Percentiles rank a stretch among this genome's conserved stretches.
Evolutionary conservation across 371 early-diverging fungal species (phyloP).

Genomic region (Actinomucor elegans): DNA sequence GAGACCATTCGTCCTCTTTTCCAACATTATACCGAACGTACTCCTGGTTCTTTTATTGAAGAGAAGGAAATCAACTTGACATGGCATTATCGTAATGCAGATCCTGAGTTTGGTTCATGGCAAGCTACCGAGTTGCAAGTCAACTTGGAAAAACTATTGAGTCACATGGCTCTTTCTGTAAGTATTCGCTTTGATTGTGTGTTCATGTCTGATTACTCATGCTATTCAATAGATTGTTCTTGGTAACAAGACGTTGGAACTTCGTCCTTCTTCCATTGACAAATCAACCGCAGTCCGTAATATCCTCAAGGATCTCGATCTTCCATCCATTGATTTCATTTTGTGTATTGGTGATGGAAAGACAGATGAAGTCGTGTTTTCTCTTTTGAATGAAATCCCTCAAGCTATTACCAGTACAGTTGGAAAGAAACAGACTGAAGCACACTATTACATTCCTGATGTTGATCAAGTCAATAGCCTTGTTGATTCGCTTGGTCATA

Average conservation of each 20-base stretch:
- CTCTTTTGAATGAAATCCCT: slow-evolving; percentile 62
- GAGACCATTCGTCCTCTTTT: slow-evolving; percentile 91
- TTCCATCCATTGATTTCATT: slow-evolving; percentile 63
- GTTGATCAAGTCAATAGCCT: slow-evolving; percentile 65
- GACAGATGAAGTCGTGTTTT: slow-evolving; percentile 86
- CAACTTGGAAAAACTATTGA: slow-evolving; percentile 90
- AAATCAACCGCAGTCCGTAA: slow-evolving; percentile 85
- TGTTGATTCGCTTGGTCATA: slow-evolving; percentile 47
- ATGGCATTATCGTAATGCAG: slow-evolving; percentile 93
- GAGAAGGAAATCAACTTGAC: slow-evolving; percentile 88
- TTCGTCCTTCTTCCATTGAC: slow-evolving; percentile 90
- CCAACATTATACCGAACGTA: slow-evolving; percentile 93
- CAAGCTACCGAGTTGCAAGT: slow-evolving; percentile 83
- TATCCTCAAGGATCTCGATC: slow-evolving; percentile 79
- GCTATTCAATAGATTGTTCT: slow-evolving; percentile 89
- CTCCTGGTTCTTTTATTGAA: slow-evolving; percentile 93
- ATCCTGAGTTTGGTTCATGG: slow-evolving; percentile 84
- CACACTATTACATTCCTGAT: slow-evolving; percentile 79
- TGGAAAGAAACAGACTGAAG: slow-evolving; percentile 95
- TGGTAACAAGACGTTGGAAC: slow-evolving; percentile 93
- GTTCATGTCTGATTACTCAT: too few relatives aligned
- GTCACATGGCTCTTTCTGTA: slow-evolving; percentile 91
- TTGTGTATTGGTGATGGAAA: slow-evolving; percentile 92
- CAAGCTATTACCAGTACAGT: slow-evolving; percentile 85
- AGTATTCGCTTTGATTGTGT: too few relatives aligned